Percentiles rank a stretch among this genome's conserved stretches.
Evolutionary conservation across 495 filamentous ascomycete genomes (phyloP).

Genomic region (Staphylotrichum tortipilum): DNA sequence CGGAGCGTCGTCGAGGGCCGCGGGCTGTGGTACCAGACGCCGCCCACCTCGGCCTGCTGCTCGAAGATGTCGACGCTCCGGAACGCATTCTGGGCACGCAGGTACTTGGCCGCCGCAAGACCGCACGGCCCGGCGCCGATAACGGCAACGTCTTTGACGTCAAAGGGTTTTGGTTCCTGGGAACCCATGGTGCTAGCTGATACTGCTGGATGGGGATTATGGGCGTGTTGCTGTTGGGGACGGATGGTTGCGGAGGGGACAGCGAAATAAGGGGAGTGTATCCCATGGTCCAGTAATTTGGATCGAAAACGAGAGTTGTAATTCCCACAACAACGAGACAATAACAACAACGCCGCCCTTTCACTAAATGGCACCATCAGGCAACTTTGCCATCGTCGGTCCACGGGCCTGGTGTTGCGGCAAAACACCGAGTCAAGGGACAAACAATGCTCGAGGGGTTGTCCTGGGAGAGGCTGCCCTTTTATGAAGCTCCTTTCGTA

Average conservation of each 20-base stretch:
- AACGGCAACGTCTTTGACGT: slow-evolving; percentile 50
- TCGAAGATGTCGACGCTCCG: slow-evolving; percentile 69
- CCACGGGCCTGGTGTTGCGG: neutral
- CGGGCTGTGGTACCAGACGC: slow-evolving; percentile 71
- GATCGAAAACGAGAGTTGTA: too few relatives aligned
- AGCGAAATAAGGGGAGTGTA: neutral
- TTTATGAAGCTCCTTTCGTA: too few relatives aligned
- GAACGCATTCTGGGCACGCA: slow-evolving; percentile 65
- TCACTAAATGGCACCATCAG: neutral
- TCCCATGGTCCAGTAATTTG: too few relatives aligned
- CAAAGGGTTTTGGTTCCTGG: slow-evolving; percentile 18
- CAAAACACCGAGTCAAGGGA: too few relatives aligned
- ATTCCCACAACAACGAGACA: too few relatives aligned
- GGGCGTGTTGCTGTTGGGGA: too few relatives aligned
- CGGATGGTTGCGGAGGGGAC: too few relatives aligned
- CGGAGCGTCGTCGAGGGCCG: slow-evolving; percentile 18
- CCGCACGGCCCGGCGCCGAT: slow-evolving; percentile 67
- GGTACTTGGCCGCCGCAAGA: slow-evolving; percentile 60
- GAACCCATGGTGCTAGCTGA: slow-evolving; percentile 31
- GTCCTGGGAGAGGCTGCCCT: too few relatives aligned
- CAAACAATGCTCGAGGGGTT: too few relatives aligned
- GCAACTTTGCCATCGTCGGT: neutral
- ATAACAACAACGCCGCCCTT: neutral
- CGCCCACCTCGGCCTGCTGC: slow-evolving; percentile 64
- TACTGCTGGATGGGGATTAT: too few relatives aligned